Evolutionary conservation across 2,329 filamentous ascomycete genomes (phyloP), one percentile per base, ranked within the genome.

Genomic region (Cladophialophora immunda): DNA sequence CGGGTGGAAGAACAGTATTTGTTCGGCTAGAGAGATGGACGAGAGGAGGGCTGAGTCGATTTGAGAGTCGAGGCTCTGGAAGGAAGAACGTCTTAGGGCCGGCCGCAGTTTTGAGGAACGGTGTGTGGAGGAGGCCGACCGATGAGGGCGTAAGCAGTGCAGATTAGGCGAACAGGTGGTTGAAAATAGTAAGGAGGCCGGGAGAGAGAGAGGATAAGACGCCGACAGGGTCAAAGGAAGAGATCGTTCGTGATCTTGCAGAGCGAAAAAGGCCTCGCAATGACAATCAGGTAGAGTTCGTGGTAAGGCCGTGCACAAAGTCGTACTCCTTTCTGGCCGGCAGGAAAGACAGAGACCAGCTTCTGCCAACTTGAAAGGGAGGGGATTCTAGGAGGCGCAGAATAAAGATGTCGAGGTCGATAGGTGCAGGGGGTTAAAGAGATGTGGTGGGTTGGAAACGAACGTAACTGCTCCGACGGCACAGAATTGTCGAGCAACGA

Each of bases 61-160:
- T 36, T 53, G 45, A 45, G 61, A 15, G 50, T 65, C 25, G 52
- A 29, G 25, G 25, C 22, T 38, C 62, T 64, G 55, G 55, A 32
- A 22, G 45, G 38, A 62, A 25, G 58, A 25, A 50, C 13, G 9
- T 50, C 45, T 50, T 50, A 52, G 55, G 56, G 57, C 45, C 47
- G 34, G 53, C 64, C 54, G 64, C 53, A 52, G 53, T 34, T 29
- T 58, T 32, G 84, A 78, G 0, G 86, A 86, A 61, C 88, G 88
- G 67, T 86, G 87, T 0, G 85, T 87, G 69, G 81, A 84, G 66
- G 87, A 86, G 22, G 59, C 54, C 50, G 50, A 30, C 47, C 41
- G 38, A 50, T 30, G 53, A 55, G 52, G 22, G 59, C 54, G 64
- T 69, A 32, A 67, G 64, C 56, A 58, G 27, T 54, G 67, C 47